Evolutionary conservation across 352 stramenopile species (phyloP).

Genomic region (Globisporangium spiculum): DNA sequence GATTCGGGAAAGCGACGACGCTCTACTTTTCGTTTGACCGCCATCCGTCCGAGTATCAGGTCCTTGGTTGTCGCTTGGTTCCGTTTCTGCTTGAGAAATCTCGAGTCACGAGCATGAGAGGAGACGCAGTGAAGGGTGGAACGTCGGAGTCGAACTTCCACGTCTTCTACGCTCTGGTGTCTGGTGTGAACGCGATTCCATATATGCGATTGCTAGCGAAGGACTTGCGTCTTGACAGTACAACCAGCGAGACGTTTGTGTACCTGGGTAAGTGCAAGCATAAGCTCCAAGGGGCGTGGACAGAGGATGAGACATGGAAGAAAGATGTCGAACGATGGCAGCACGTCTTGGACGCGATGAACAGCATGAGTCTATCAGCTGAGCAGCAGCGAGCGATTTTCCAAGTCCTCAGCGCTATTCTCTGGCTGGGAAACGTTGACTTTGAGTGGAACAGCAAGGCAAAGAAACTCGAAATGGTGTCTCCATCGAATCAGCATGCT

Average conservation of each 20-base stretch:
- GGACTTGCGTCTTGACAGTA: constrained; percentile 37
- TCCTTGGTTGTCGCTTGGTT: constrained; percentile 48
- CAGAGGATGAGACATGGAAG: constrained; percentile 41
- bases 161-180: constrained; percentile 66
- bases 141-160: constrained; percentile 59
- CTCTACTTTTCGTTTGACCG: constrained; percentile 43
- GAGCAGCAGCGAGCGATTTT: constrained; percentile 54
- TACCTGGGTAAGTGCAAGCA: constrained; percentile 47
- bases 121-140: background rate
- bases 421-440: constrained; percentile 72
- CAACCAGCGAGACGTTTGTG: constrained; percentile 37
- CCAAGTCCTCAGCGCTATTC: constrained; percentile 54
- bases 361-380: constrained; percentile 34
- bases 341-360: constrained; percentile 49
- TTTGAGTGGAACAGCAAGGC: constrained; percentile 29
- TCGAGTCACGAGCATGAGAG: constrained; percentile 39
- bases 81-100: constrained; percentile 72
- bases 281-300: constrained; percentile 26
- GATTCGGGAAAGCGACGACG: constrained; percentile 65
- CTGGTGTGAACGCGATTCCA: constrained; percentile 44
- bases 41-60: constrained; percentile 52
- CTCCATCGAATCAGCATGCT: constrained; percentile 17
- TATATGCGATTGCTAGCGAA: constrained; percentile 32
- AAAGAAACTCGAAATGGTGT: constrained; percentile 31
- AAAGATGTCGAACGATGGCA: constrained; percentile 67